Percentiles rank a stretch among this genome's conserved stretches.
phyloP scores from a whole-genome alignment of 2,329 filamentous ascomycete genomes.

The Fusarium sp. region DNA sequence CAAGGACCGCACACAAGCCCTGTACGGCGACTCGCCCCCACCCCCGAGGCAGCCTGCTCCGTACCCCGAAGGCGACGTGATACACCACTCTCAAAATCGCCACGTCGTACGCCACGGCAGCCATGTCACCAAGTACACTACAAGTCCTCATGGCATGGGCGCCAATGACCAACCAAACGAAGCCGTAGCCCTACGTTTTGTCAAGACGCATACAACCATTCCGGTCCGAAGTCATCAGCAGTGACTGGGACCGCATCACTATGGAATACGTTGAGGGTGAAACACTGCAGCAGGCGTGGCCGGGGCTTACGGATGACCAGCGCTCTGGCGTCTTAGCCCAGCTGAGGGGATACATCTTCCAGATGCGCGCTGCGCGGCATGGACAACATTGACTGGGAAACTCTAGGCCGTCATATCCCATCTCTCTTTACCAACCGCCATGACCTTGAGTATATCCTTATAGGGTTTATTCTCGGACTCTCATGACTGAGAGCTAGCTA shows the following conservation, averaged over 20 bases:
- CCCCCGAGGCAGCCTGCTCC: slow-evolving; percentile 31
- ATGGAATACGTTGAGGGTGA: slow-evolving; percentile 45
- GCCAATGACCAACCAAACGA: slow-evolving; percentile 33
- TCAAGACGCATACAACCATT: slow-evolving; percentile 41
- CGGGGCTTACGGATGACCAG: slow-evolving; percentile 21
- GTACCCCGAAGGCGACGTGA: slow-evolving; percentile 36
- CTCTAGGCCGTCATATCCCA: slow-evolving; percentile 10
- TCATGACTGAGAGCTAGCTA: neutral
- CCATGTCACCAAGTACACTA: slow-evolving; percentile 39
- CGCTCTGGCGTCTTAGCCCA: slow-evolving; percentile 32
- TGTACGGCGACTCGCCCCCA: slow-evolving; percentile 28
- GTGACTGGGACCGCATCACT: slow-evolving; percentile 45
- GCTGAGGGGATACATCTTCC: slow-evolving; percentile 38
- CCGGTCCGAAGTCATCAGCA: slow-evolving; percentile 42
- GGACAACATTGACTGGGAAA: slow-evolving; percentile 32
- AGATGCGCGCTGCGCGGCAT: slow-evolving; percentile 34
- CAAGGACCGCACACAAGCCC: neutral
- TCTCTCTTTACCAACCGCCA: slow-evolving; percentile 17
- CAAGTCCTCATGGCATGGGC: slow-evolving; percentile 30
- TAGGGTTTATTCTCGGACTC: slow-evolving; percentile 8
- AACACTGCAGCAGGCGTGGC: slow-evolving; percentile 43
- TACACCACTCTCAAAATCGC: slow-evolving; percentile 20
- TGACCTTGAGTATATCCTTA: slow-evolving; percentile 28
- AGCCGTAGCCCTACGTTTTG: slow-evolving; percentile 29
- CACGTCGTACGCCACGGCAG: slow-evolving; percentile 34